Evolutionary conservation across 805 yeast species (phyloP), one percentile per base, ranked within the genome.

Genomic region (Torulaspora microellipsoides): DNA sequence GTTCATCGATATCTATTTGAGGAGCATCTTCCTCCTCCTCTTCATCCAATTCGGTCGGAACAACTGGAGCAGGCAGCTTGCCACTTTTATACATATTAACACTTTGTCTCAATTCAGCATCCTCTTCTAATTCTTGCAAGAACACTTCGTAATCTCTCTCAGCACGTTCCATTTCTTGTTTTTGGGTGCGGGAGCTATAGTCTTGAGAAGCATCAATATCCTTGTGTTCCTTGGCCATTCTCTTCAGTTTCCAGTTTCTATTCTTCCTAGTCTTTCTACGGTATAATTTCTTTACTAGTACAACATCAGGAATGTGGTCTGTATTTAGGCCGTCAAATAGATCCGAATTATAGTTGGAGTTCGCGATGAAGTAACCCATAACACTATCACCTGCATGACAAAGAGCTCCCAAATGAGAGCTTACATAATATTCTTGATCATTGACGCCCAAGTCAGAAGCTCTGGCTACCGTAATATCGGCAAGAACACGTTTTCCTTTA

Each of bases 101-200:
- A 36, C 88, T 80, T 58, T 84, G 89, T 73, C 99, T 85, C 64
- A 93, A 77, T 64, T 93, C 99, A 43, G 81, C 81, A 68, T 93
- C 99, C 69, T 93, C 98, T 72, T 93, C 99, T 64, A 93, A 79
- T 66, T 93, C 96, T 70, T 88, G 97, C 70, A 93, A 78, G 86
- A 93, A 93, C 54, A 83, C 62, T 70, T 91, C 99, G 71, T 88
- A 93, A 69, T 91, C 99, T 67, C 80, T 82, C 69, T 91, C 97
- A 4, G 95, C 96, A 57, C 85, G 77, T 65, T 88, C 98, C 57
- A 80, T 81, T 51, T 89, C 96, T 67, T 85, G 93, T 71, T 78
- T 84, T 43, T 87, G 90, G 51, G 79, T 83, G 69, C 89, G 83
- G 2, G 79, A 72, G 48, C 67, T 71, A 51, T 64, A 64, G 45